Conservation (phyloP, 1,284 basidiomycete species). For the Vanrija sp. region DNA sequence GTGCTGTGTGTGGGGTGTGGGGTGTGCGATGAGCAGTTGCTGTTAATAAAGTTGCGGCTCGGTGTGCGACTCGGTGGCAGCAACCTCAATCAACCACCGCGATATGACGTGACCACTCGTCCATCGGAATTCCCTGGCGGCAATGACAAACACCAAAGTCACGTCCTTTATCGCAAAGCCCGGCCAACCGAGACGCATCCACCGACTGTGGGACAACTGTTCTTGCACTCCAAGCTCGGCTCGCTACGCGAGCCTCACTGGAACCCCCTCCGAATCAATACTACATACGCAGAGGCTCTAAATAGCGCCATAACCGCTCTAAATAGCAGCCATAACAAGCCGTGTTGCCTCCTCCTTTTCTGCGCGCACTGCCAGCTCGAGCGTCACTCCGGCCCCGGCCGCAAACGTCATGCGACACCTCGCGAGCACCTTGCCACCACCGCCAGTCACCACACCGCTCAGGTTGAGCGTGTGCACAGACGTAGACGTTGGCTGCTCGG, state of each 20-base stretch:
- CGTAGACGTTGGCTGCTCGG: conserved; percentile 71
- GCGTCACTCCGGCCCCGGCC: conserved; percentile 83
- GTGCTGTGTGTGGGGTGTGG: background rate
- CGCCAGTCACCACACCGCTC: conserved; percentile 80
- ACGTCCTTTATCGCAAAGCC: too few relatives aligned
- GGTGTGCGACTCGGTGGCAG: too few relatives aligned
- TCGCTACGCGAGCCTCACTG: too few relatives aligned
- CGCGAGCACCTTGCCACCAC: conserved; percentile 87
- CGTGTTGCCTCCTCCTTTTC: conserved; percentile 81
- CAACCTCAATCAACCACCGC: too few relatives aligned
- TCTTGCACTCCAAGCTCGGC: too few relatives aligned
- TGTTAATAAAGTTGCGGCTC: too few relatives aligned
- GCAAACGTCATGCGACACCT: conserved; percentile 94
- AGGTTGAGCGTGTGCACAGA: conserved; percentile 93
- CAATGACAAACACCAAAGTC: too few relatives aligned
- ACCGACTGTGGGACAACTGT: too few relatives aligned
- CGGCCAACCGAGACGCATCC: too few relatives aligned
- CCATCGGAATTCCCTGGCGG: too few relatives aligned
- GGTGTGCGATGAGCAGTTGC: too few relatives aligned
- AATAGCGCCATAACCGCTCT: conserved; percentile 60
- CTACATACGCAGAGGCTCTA: conserved; percentile 42
- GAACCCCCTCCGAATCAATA: background rate
- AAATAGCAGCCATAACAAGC: conserved; percentile 86
- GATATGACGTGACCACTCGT: too few relatives aligned
- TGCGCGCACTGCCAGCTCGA: conserved; percentile 89